Conservation (phyloP, 2,329 filamentous ascomycete genomes). For the Rhynchosporium graminicola region DNA sequence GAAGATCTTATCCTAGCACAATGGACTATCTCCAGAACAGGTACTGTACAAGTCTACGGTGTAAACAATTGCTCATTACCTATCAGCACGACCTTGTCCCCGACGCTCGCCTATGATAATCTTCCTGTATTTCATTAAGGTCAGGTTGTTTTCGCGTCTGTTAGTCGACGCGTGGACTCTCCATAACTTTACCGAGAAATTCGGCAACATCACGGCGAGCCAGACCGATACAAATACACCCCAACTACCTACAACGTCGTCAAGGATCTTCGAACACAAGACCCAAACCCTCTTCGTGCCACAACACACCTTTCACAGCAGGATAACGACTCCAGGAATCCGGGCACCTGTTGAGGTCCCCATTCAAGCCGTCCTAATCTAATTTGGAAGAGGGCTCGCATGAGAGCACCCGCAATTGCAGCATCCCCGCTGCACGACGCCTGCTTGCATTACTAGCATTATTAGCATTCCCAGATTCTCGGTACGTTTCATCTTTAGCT, state of each 20-base stretch:
- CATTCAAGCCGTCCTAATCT: not conserved
- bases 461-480: slow-evolving; percentile 16
- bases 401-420: slow-evolving; percentile 1
- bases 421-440: slow-evolving; percentile 19
- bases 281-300: not conserved
- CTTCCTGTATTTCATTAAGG: too few species aligned
- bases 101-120: too few species aligned
- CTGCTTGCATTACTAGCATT: slow-evolving; percentile 16
- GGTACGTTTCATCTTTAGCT: slow-evolving; percentile 25
- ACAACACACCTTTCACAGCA: not conserved
- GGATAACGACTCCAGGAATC: slow-evolving; percentile 3
- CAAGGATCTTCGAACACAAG: not conserved
- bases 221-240: not conserved
- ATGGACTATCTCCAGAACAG: too few species aligned
- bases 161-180: not conserved
- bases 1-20: not conserved
- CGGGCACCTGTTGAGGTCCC: not conserved
- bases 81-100: too few species aligned
- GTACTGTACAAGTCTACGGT: too few species aligned
- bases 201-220: not conserved
- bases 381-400: not conserved
- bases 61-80: too few species aligned
- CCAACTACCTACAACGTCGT: not conserved
- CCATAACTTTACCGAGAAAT: not conserved
- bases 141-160: too few species aligned